Percentiles rank a stretch among this genome's conserved stretches.
These are phyloP conservation scores for Phialophora chinensis DNA, from an alignment of 2,329 filamentous ascomycete species.

Conservation along the genomic window DNA sequence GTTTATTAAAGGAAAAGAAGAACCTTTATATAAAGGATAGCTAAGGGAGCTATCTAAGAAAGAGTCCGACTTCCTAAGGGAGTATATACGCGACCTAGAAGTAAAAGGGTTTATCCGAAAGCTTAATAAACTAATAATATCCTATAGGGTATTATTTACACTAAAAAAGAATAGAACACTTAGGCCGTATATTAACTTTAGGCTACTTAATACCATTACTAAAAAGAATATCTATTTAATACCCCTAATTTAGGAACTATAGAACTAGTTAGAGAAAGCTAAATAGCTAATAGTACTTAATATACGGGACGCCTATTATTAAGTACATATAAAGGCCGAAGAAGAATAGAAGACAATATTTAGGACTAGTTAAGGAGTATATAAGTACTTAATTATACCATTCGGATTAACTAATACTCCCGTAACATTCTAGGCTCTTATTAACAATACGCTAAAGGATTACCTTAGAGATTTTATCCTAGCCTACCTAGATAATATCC, in stretches of 20 bases:
- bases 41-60: too few species aligned
- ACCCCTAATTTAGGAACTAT: background rate
- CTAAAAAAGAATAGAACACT: background rate
- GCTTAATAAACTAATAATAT: background rate
- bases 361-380: too few species aligned
- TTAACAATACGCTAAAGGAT: background rate
- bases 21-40: too few species aligned
- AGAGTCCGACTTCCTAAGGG: too few species aligned
- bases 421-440: background rate
- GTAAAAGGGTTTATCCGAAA: background rate
- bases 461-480: background rate
- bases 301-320: slow-evolving; percentile 24
- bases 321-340: too few species aligned
- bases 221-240: slow-evolving; percentile 1
- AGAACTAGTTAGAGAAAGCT: background rate
- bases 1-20: background rate
- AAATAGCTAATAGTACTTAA: background rate
- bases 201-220: background rate
- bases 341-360: too few species aligned
- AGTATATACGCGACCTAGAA: too few species aligned
- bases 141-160: background rate
- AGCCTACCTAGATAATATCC: slow-evolving; percentile 2
- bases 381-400: too few species aligned
- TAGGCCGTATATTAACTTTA: background rate
- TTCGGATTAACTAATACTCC: background rate